Evolutionary conservation across 2,329 filamentous ascomycete species (phyloP).

Genomic region (Pseudopyricularia javanii): DNA sequence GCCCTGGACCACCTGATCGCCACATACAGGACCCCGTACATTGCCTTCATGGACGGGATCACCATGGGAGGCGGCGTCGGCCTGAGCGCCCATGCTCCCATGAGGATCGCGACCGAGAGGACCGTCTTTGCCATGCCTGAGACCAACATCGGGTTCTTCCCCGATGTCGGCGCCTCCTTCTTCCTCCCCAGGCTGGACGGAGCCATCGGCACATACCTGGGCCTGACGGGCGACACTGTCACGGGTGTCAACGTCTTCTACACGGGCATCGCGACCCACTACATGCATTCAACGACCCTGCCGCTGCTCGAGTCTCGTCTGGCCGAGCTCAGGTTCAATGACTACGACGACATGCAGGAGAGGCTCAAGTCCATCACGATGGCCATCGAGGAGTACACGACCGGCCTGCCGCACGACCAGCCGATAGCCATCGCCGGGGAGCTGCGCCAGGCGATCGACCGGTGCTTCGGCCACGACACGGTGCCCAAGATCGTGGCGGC

Average conservation of each 20-base stretch:
- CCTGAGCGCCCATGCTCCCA: slow-evolving; percentile 85
- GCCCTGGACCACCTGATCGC: slow-evolving; percentile 91
- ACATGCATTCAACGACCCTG: slow-evolving; percentile 81
- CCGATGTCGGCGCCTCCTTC: slow-evolving; percentile 92
- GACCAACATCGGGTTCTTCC: slow-evolving; percentile 97
- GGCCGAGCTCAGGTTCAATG: slow-evolving; percentile 78
- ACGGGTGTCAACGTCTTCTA: slow-evolving; percentile 80
- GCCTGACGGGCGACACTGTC: slow-evolving; percentile 75
- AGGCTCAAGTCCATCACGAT: slow-evolving; percentile 65
- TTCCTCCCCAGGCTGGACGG: slow-evolving; percentile 88
- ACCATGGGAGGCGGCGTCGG: slow-evolving; percentile 98
- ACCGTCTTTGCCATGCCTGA: slow-evolving; percentile 98
- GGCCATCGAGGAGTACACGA: slow-evolving; percentile 85
- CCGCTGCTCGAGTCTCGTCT: slow-evolving; percentile 72
- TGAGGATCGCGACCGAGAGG: slow-evolving; percentile 90
- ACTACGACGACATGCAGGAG: slow-evolving; percentile 51
- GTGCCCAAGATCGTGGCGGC: slow-evolving; percentile 60
- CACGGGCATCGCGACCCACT: slow-evolving; percentile 87
- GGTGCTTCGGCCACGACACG: slow-evolving; percentile 58
- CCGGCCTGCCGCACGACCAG: slow-evolving; percentile 68
- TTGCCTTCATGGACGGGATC: slow-evolving; percentile 93
- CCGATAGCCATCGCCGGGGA: slow-evolving; percentile 55
- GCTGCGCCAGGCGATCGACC: slow-evolving; percentile 71
- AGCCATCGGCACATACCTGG: slow-evolving; percentile 79
- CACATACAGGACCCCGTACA: slow-evolving; percentile 83